Base-by-base conservation (phyloP, 192 early-diverging fungal genomes). In the Entomortierella chlamydospora region DNA sequence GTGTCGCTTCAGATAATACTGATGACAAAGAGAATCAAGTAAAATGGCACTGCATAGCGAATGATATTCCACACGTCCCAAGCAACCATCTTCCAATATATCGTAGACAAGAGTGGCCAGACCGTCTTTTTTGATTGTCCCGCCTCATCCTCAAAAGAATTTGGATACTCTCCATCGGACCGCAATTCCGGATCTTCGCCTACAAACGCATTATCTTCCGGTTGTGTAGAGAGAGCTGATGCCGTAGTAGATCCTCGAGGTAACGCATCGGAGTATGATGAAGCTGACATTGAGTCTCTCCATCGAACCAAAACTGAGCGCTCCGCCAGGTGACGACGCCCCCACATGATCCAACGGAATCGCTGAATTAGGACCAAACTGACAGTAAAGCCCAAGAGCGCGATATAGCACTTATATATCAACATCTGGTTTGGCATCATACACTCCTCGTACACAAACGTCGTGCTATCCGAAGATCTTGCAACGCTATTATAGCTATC, bases 361-460 rank as follows among this genome's bases (percentile, higher is more conserved):
- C 63, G 55, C 30, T 53, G 61, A 10, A 70, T 41, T n/a, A 83
- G 22, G n/a, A 83, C 59, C 64, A 60, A 81, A 8, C 25, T 58
- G 29, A 81, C 10, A 1, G 83, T 61, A 8, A 62, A 15, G 13
- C 31, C 61, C 1, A 79, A 37, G 3, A 84, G 39, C 2, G 30
- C 42, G 11, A 41, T 47, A 57, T 84, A 84, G 10, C 34, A 57
- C 33, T 70, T 23, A 39, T 81, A 93, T 13, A 93, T 89, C 22
- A 81, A 68, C 10, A 94, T 58, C 73, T 93, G 91, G 73, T 91
- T 86, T 0, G 93, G 93, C 20, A 93, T 63, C 63, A 85, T 89
- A 64, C 93, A 94, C 62, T 85, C 77, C 3, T 81, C 67, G 45
- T 89, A 78, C 1, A 45, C 65, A 59, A 86, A 87, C 17, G 80